Evolutionary conservation across 2,329 filamentous ascomycete genomes (phyloP), one percentile per base, ranked within the genome.

Genomic region (Fusarium siculi): DNA sequence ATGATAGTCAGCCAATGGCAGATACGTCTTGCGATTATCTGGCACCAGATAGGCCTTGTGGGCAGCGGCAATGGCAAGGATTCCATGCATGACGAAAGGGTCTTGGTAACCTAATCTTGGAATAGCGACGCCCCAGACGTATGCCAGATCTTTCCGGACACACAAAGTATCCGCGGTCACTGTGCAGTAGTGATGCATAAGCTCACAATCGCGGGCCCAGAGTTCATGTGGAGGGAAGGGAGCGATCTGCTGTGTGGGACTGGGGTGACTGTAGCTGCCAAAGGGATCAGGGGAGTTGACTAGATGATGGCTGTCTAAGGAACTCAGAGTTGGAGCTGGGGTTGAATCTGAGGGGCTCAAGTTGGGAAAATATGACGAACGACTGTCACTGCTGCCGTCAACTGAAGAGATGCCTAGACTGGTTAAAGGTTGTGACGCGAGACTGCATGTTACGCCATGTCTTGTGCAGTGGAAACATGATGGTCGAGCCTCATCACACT

Each of bases 171-270:
- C 49, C 11, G 71, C 74, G 3, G 79, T 80, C 7, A 76, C 53
- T 9, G 77, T 79, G 56, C 73, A 70, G 54, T 74, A 81, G 50
- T 81, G 79, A 37, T 81, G 79, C 75, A 81, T 79, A 23, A 81
- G 72, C 49, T 81, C 79, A 28, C 79, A 66, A 36, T 75, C 75
- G 21, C 68, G 70, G 28, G 62, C 58, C 68, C 69, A 66, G 36
- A 76, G 66, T 39, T 78, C 75, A 10, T 76, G 68, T 12, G 74
- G 67, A 19, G 77, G 67, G 32, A 74, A 76, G 6, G 77, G 77
- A 19, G 75, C 70, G 30, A 76, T 77, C 49, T 73, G 66, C 30
- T 77, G 74, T 23, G 63, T 59, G 11, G 62, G 60, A 34, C 47
- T 64, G 9, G 70, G 53, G 37, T 76, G 58, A 55, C 55, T 62